phyloP scores from a whole-genome alignment of 2,329 filamentous ascomycete species.

The Neoscytalidium dimidiatum region DNA sequence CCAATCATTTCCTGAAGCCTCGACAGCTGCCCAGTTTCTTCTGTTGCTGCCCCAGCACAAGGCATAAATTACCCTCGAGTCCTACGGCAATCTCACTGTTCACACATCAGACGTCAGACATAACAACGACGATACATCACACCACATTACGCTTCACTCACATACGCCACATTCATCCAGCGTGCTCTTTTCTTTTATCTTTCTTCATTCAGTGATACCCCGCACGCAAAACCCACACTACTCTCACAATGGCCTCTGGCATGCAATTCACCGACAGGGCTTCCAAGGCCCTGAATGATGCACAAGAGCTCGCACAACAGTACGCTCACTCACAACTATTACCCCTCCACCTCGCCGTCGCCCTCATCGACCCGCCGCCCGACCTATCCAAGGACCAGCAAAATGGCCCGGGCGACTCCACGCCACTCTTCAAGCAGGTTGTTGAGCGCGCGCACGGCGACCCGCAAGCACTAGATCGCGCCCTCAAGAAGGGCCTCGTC shows the following conservation, averaged over 20 bases:
- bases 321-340: slow-evolving; percentile 90
- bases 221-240: background rate
- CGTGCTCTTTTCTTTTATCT: background rate
- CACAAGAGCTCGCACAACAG: slow-evolving; percentile 83
- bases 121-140: slow-evolving; percentile 1
- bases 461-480: slow-evolving; percentile 81
- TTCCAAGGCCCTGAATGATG: slow-evolving; percentile 85
- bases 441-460: slow-evolving; percentile 93
- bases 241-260: slow-evolving; percentile 65
- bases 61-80: slow-evolving; percentile 12
- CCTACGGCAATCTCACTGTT: background rate
- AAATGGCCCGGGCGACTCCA: slow-evolving; percentile 58
- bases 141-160: too few relatives aligned
- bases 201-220: slow-evolving; percentile 7
- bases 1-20: background rate
- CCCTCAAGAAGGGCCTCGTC: slow-evolving; percentile 88
- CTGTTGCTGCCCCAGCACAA: background rate
- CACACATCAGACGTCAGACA: background rate
- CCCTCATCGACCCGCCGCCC: slow-evolving; percentile 73
- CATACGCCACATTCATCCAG: background rate
- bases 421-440: slow-evolving; percentile 91
- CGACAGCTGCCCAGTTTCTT: slow-evolving; percentile 10
- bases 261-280: slow-evolving; percentile 95
- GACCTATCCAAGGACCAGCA: slow-evolving; percentile 80
- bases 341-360: slow-evolving; percentile 85